Base-by-base conservation (phyloP, 2,329 filamentous ascomycete genomes). In the Aspergillus bombycis region DNA sequence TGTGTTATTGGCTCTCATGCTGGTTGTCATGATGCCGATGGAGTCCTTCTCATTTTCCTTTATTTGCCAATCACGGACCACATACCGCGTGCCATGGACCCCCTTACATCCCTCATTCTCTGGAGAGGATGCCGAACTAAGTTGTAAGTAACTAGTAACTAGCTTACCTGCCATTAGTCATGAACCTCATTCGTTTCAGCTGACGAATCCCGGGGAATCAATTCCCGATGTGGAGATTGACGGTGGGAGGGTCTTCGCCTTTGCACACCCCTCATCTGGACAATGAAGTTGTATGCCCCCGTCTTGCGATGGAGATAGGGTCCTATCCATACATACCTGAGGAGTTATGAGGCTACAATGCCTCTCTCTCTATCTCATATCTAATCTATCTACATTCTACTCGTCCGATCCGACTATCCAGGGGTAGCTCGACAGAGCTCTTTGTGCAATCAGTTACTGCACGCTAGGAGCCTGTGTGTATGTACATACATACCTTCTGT, bases 101-200 rank as follows among this genome's bases (percentile, higher is more conserved):
- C 50, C 50, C 50, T 54, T 54, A 36, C 50, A 54, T 54, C 58
- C 59, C 58, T 50, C 43, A 36, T 54, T 64, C 60, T 38, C 11
- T 59, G 4, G 16, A 53, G 19, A 36, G 50, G 21, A 54, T 34
- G 11, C 50, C 50, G 4, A 54, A 53, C n/a, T 32, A 30, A 23
- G 50, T n/a, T n/a, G n/a, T n/a, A n/a, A n/a, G n/a, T n/a, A n/a
- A n/a, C n/a, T n/a, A n/a, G n/a, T 34, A 54, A 54, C 9, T 54
- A 54, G 50, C 50, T 54, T 54, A 54, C 30, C 32, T 21, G 19
- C 28, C 30, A 32, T 52, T 28, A 30, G 21, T 48, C 12, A 48
- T 28, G 45, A 26, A 26, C 12, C 16, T n/a, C 38, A 45, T 45
- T 45, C n/a, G 26, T 50, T 54, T 54, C 32, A 54, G 50, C 50